Conservation (phyloP, 768 basidiomycete species). For the Serendipita sp. region DNA sequence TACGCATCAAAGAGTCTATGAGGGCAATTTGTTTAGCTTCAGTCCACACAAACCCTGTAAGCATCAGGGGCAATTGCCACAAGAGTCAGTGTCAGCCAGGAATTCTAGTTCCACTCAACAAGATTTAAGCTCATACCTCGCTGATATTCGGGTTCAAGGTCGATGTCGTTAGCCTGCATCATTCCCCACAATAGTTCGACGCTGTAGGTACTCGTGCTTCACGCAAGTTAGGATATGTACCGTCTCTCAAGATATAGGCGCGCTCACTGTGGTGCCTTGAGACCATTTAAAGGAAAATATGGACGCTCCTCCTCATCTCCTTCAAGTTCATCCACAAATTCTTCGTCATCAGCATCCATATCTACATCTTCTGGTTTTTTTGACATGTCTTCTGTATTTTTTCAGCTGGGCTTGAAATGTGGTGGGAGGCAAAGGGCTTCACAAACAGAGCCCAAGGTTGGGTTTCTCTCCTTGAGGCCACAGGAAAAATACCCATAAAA, state of each 20-base stretch:
- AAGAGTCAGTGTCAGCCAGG: background rate
- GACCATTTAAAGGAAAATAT: background rate
- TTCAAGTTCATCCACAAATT: background rate
- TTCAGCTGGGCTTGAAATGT: too few relatives aligned
- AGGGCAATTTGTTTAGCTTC: slow-evolving; percentile 58
- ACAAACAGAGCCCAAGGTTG: too few relatives aligned
- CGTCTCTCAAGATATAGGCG: slow-evolving; percentile 47
- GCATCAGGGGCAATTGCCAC: background rate
- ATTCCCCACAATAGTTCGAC: background rate
- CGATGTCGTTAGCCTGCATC: slow-evolving; percentile 29
- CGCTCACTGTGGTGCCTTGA: background rate
- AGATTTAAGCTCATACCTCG: slow-evolving; percentile 29
- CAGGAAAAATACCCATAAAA: too few relatives aligned
- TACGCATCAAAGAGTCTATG: slow-evolving; percentile 59
- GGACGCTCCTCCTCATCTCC: background rate
- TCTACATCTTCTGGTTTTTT: background rate
- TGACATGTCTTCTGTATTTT: too few relatives aligned
- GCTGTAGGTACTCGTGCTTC: background rate
- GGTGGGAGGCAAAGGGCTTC: too few relatives aligned
- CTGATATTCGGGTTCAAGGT: slow-evolving; percentile 65
- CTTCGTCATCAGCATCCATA: background rate
- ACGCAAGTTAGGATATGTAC: too few relatives aligned
- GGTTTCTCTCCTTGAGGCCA: too few relatives aligned
- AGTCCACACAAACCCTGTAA: slow-evolving; percentile 60
- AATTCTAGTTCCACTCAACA: background rate